Conservation (phyloP, 768 basidiomycete genomes). For the Tricholomella constricta region DNA sequence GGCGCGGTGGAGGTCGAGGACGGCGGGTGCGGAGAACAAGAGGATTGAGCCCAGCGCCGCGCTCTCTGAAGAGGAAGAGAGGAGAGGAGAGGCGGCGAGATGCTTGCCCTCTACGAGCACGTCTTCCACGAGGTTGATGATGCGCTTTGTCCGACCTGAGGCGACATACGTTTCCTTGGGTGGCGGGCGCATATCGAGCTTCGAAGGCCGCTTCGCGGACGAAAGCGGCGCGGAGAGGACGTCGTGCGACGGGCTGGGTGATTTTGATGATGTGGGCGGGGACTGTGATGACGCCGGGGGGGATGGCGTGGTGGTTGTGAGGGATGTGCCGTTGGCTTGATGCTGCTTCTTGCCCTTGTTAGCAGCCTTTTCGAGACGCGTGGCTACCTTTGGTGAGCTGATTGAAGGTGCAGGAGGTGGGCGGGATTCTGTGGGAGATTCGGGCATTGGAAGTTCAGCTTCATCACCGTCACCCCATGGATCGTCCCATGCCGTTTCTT, state of each 20-base stretch:
- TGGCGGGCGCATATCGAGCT: slow-evolving; percentile 17
- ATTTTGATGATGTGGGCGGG: slow-evolving; percentile 18
- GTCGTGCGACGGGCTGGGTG: slow-evolving; percentile 8
- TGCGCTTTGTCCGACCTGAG: slow-evolving; percentile 54
- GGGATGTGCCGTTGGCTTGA: slow-evolving; percentile 30
- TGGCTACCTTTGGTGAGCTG: slow-evolving; percentile 53
- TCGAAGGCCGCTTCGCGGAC: slow-evolving; percentile 28
- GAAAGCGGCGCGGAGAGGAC: slow-evolving; percentile 18
- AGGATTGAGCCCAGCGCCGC: slow-evolving; percentile 56
- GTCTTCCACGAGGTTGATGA: slow-evolving; percentile 60
- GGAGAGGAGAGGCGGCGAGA: slow-evolving; percentile 57
- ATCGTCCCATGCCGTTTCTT: slow-evolving; percentile 62
- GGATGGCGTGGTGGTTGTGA: slow-evolving; percentile 20
- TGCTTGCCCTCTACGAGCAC: slow-evolving; percentile 68
- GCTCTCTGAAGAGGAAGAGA: slow-evolving; percentile 38
- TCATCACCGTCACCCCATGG: slow-evolving; percentile 69
- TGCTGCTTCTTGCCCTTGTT: slow-evolving; percentile 51
- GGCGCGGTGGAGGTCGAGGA: slow-evolving; percentile 80
- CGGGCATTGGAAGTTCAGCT: slow-evolving; percentile 23
- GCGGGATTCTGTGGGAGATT: slow-evolving; percentile 23
- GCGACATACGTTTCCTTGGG: slow-evolving; percentile 63
- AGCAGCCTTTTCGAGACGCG: slow-evolving; percentile 57
- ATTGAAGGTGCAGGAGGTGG: slow-evolving; percentile 32
- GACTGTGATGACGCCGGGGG: slow-evolving; percentile 23
- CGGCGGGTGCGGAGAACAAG: slow-evolving; percentile 58